Evolutionary conservation across 345 rosid species (phyloP).

Genomic region (Linum trigynum): DNA sequence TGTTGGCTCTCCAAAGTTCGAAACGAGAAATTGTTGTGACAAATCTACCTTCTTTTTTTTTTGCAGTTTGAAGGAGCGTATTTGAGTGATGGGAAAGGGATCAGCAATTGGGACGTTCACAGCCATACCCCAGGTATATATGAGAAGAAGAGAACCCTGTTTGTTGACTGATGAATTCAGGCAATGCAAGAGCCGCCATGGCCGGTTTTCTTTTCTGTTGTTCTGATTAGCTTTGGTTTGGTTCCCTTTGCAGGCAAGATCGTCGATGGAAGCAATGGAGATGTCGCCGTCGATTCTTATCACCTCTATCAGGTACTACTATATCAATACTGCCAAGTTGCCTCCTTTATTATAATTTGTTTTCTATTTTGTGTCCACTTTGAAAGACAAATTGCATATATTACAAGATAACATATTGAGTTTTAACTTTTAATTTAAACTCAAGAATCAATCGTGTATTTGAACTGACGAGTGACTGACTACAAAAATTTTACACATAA

Average conservation of each 20-base stretch:
- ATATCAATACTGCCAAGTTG: neutral
- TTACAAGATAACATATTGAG: too few relatives aligned
- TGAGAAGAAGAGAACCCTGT: neutral
- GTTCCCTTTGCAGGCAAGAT: conserved; percentile 7
- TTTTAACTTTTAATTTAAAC: too few relatives aligned
- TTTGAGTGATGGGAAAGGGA: conserved; percentile 18
- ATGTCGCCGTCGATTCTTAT: neutral
- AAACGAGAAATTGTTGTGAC: too few relatives aligned
- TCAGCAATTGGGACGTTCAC: conserved; percentile 17
- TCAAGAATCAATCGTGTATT: too few relatives aligned
- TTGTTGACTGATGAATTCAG: too few relatives aligned
- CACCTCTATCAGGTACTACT: neutral
- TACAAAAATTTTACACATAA: too few relatives aligned
- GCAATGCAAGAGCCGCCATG: neutral
- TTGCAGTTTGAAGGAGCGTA: conserved; percentile 19
- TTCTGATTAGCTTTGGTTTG: neutral
- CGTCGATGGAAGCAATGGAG: conserved; percentile 15
- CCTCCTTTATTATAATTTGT: too few relatives aligned
- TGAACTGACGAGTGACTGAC: too few relatives aligned
- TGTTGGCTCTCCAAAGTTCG: too few relatives aligned
- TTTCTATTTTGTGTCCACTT: neutral
- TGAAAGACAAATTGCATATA: too few relatives aligned
- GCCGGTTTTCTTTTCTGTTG: neutral
- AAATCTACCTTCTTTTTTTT: neutral
- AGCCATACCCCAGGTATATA: conserved; percentile 14